Base-by-base conservation (phyloP, 768 basidiomycete species). In the Pleurotus platypus region DNA sequence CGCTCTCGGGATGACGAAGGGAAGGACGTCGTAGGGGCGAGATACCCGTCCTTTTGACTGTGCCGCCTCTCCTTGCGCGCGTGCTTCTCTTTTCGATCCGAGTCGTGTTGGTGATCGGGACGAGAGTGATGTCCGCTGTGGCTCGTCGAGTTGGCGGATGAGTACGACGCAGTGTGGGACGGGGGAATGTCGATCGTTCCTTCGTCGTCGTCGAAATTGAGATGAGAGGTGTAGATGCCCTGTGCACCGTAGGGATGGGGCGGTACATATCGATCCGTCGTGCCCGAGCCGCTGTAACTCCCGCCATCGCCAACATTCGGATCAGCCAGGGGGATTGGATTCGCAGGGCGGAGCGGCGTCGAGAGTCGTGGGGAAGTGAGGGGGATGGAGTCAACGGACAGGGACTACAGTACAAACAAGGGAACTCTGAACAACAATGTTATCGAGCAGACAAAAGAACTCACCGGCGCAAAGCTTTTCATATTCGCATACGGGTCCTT, bases 311-410 rank as follows among this genome's bases (percentile, higher is more conserved):
- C 30, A 35, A 11, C 9, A 35, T 35, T 35, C 2, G 30, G 30
- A 35, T 11, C 30, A 35, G 30, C 30, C 30, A 35, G 30, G 30
- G 30, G 30, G 11, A 35, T 11, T 11, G 30, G 30, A 35, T 35
- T 35, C 30, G 30, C 8, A 35, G 30, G 30, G 30, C 30, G 30
- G 11, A 35, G 30, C 30, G 30, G 30, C 20, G 42, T 22, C 7
- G 42, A 45, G 7, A 20, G 46, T 11, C 16, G 42, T 42, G 51
- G 51, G 20, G 51, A 39, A 9, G 51, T 5, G 3, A 54, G 51
- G 20, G 51, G 51, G n/a, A 54, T 20, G 38, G 51, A 54, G 42
- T 54, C 51, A 22, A 54, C 24, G 22, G 51, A 54, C n/a, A 54
- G 51, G 15, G 51, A 54, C 51, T 54, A 30, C 15, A 35, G 2